Conservation (phyloP, 345 rosid genomes). For the Salix caprea region DNA sequence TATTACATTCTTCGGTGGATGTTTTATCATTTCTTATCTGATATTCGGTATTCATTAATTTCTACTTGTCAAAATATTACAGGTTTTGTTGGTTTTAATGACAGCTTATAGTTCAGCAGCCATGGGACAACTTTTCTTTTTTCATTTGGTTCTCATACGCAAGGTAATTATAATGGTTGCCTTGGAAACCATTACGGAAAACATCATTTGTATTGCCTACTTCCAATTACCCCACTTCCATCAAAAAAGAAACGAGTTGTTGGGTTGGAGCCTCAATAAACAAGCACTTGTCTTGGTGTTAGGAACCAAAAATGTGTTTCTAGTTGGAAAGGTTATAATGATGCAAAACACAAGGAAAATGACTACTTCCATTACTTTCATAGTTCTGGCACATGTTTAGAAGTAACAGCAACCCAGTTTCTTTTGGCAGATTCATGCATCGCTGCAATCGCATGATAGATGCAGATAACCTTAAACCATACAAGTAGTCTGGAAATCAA, state of each 20-base stretch:
- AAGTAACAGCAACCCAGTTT: background rate
- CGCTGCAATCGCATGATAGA: background rate
- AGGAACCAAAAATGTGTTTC: background rate
- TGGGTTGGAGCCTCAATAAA: background rate
- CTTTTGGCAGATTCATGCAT: background rate
- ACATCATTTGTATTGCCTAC: background rate
- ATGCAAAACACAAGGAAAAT: background rate
- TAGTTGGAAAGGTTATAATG: background rate
- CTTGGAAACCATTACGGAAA: background rate
- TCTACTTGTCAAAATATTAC: conserved; percentile 19
- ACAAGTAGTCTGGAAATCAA: background rate
- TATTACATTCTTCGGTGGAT: conserved; percentile 7
- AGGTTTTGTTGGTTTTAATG: conserved; percentile 69
- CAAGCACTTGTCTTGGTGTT: background rate
- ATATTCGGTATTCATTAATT: conserved; percentile 7
- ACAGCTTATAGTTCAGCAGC: conserved; percentile 89
- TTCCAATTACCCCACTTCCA: background rate
- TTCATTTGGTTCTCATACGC: conserved; percentile 88
- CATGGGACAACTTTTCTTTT: conserved; percentile 93
- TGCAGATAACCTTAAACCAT: background rate
- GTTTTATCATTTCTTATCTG: background rate
- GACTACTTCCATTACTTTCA: background rate
- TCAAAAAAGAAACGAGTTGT: too few species aligned
- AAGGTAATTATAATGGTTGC: conserved; percentile 47
- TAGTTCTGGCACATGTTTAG: background rate